Evolutionary conservation across 23 red algal genomes (phyloP).

Genomic region (Chondrus crispus): DNA sequence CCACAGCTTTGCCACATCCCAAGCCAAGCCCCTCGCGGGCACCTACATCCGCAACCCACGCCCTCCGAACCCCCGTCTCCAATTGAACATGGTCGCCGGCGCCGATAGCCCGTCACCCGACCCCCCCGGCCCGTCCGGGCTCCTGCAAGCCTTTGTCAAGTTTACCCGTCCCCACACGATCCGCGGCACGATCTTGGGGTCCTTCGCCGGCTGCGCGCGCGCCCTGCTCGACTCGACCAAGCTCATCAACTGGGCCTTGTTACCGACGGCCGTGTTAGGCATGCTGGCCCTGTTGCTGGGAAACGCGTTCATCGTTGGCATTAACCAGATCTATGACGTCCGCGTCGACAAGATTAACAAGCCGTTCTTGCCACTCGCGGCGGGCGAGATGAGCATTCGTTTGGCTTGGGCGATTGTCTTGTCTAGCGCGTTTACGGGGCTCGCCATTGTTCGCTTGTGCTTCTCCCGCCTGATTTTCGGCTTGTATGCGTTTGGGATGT

Average conservation of each 20-base stretch:
- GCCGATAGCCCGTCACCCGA: neutral
- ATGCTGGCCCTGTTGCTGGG: constrained; percentile 84
- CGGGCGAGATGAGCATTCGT: constrained; percentile 42
- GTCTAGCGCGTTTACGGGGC: constrained; percentile 48
- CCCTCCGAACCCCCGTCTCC: neutral
- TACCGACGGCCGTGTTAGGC: constrained; percentile 73
- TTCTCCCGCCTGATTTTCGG: constrained; percentile 84
- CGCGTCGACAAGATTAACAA: constrained; percentile 91
- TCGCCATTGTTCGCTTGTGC: constrained; percentile 54
- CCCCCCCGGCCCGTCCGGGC: neutral
- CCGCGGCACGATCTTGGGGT: constrained; percentile 91
- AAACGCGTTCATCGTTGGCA: constrained; percentile 93
- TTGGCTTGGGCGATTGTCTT: constrained; percentile 73
- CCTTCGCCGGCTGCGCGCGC: constrained; percentile 72
- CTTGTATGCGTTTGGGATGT: constrained; percentile 85
- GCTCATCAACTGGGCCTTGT: constrained; percentile 57
- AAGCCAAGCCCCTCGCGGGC: neutral
- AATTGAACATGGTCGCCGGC: neutral
- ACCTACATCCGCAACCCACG: neutral
- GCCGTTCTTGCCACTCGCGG: constrained; percentile 90
- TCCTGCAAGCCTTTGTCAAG: constrained; percentile 32
- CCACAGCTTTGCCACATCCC: neutral
- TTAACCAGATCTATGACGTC: constrained; percentile 94
- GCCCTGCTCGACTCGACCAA: constrained; percentile 79
- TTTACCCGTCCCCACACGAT: constrained; percentile 99